Percentiles rank a stretch among this genome's conserved stretches.
Conservation (phyloP, 305 asterid species). For the Fraxinus greggii region DNA sequence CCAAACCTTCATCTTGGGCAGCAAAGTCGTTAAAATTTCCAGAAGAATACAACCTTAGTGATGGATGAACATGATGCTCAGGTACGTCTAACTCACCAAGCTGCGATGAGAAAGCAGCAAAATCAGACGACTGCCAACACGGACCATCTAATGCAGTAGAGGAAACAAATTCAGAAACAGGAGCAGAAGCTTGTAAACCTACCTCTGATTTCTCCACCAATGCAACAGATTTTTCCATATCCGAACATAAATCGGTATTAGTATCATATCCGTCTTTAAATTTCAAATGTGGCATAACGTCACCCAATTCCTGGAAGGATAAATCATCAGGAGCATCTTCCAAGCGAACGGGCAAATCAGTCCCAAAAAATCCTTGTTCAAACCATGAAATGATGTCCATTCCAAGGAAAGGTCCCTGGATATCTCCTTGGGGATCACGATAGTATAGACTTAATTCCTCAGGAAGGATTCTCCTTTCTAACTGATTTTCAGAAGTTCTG, state of each 20-base stretch:
- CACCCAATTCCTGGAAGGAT: constrained; percentile 75
- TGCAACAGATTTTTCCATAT: constrained; percentile 43
- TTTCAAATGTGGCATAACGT: constrained; percentile 85
- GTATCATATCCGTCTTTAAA: constrained; percentile 39
- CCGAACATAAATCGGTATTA: constrained; percentile 35
- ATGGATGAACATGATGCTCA: constrained; percentile 46
- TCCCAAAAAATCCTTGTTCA: constrained; percentile 98
- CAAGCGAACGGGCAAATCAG: constrained; percentile 85
- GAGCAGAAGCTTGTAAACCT: constrained; percentile 34
- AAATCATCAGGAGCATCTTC: constrained; percentile 79
- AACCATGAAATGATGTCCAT: constrained; percentile 93
- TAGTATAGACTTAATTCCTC: constrained; percentile 88
- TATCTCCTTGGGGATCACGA: constrained; percentile 92
- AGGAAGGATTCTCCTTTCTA: constrained; percentile 52
- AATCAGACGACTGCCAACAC: constrained; percentile 54
- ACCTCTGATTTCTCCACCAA: constrained; percentile 50
- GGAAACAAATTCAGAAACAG: constrained; percentile 43
- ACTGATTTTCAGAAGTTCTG: constrained; percentile 40
- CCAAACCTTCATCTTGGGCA: constrained; percentile 72
- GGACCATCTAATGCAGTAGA: constrained; percentile 40
- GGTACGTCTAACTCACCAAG: constrained; percentile 42
- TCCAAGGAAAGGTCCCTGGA: constrained; percentile 98
- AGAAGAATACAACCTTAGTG: constrained; percentile 44
- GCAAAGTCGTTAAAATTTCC: constrained; percentile 49
- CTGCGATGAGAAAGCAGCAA: constrained; percentile 46